Conservation (phyloP, 1,284 basidiomycete species). For the Apiotrichum laibachii region DNA sequence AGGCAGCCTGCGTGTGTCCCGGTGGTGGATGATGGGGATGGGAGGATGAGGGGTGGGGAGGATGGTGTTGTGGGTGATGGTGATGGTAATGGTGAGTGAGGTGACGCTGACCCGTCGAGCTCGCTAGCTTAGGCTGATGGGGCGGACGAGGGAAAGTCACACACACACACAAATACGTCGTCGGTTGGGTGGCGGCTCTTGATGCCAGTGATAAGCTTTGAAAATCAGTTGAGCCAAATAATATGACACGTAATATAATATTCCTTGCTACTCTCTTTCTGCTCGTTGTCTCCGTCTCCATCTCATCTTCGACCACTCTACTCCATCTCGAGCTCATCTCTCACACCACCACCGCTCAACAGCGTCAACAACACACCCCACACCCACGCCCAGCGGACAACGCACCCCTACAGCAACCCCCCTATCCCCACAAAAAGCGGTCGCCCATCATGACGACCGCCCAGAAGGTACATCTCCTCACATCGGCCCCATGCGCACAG, state of each 20-base stretch:
- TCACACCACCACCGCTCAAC: background rate
- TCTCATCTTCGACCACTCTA: background rate
- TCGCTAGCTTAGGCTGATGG: too few species aligned
- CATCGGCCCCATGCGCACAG: background rate
- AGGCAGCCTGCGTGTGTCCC: background rate
- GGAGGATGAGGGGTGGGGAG: background rate
- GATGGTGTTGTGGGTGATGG: background rate
- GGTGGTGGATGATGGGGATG: background rate
- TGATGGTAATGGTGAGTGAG: background rate
- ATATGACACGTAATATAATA: too few species aligned
- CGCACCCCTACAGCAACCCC: background rate
- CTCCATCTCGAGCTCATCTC: background rate
- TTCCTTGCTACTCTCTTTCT: background rate
- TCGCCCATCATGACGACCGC: slow-evolving; percentile 48
- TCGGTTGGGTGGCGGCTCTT: too few species aligned
- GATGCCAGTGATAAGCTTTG: too few species aligned
- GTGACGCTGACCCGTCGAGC: background rate
- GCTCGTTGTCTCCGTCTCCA: background rate
- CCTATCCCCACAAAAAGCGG: background rate
- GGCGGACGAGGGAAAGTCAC: too few species aligned
- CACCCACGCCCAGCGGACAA: background rate
- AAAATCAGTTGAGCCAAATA: too few species aligned
- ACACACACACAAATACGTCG: too few species aligned
- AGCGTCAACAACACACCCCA: background rate
- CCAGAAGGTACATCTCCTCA: slow-evolving; percentile 39